These are phyloP conservation scores for Magnaporthiopsis poae DNA, from an alignment of 2,329 filamentous ascomycete species.

Conservation along the genomic window DNA sequence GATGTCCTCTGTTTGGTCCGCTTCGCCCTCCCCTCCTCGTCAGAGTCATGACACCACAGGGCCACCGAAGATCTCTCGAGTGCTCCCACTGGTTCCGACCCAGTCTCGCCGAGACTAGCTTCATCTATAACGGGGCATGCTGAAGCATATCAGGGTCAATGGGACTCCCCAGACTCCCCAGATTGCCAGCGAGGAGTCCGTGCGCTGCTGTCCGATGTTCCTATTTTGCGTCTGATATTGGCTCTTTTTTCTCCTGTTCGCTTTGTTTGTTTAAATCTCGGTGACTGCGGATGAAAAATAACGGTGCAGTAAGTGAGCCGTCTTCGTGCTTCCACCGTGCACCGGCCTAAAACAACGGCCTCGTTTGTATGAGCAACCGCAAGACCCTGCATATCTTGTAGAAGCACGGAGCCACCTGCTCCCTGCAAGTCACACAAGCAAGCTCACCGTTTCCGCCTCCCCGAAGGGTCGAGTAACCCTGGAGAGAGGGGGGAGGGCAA, in stretches of 20 bases:
- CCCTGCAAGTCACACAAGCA: not conserved
- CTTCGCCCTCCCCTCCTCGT: too few species aligned
- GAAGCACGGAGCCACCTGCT: not conserved
- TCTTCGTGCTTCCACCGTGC: not conserved
- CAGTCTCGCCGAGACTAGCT: not conserved
- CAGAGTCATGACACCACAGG: not conserved
- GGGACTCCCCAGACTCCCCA: too few species aligned
- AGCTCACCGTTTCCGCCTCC: not conserved
- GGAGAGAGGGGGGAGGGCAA: not conserved
- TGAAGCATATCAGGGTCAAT: not conserved
- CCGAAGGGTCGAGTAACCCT: not conserved
- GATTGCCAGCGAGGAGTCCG: not conserved
- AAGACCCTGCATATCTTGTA: not conserved
- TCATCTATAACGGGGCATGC: not conserved
- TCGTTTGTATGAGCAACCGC: not conserved
- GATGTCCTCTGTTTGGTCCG: not conserved
- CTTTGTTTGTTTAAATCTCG: too few species aligned
- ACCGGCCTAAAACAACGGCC: not conserved
- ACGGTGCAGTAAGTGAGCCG: not conserved
- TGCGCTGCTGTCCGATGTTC: not conserved
- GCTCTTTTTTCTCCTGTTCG: not conserved
- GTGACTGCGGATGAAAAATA: not conserved
- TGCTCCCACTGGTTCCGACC: not conserved
- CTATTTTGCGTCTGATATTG: not conserved
- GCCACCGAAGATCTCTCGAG: not conserved